Conservation (phyloP, 228 moss, liverwort and hornwort genomes). For the Sphagnum magellanicum region DNA sequence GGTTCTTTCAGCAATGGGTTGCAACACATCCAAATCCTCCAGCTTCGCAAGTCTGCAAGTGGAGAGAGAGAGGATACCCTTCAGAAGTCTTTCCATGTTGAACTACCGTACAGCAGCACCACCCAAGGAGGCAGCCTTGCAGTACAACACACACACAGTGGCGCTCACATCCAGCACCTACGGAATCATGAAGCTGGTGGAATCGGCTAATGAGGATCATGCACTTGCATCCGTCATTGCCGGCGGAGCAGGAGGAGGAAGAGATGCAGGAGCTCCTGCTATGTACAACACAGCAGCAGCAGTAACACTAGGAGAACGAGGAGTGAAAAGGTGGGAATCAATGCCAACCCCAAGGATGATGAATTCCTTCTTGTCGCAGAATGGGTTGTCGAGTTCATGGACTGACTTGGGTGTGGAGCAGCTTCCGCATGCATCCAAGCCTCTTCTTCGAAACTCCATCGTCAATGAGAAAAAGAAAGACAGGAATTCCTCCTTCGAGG, state of each 20-base stretch:
- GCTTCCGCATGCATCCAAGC: too few species aligned
- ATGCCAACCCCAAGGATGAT: slow-evolving; percentile 16
- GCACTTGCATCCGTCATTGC: slow-evolving; percentile 34
- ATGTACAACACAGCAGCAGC: too few species aligned
- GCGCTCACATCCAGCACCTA: slow-evolving; percentile 59
- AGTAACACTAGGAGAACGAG: not conserved
- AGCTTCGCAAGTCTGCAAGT: too few species aligned
- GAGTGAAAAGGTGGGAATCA: slow-evolving; percentile 2
- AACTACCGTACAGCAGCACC: not conserved
- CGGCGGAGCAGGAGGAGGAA: slow-evolving; percentile 8
- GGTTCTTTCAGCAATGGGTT: too few species aligned
- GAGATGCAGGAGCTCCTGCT: too few species aligned
- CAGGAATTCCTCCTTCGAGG: not conserved
- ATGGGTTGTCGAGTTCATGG: slow-evolving; percentile 31
- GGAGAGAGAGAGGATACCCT: too few species aligned
- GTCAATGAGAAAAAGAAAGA: slow-evolving; percentile 11
- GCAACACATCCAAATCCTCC: too few species aligned
- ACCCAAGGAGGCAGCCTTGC: slow-evolving; percentile 22
- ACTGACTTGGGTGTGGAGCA: slow-evolving; percentile 50
- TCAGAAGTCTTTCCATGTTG: too few species aligned
- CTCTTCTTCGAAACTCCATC: slow-evolving; percentile 28
- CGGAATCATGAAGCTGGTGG: slow-evolving; percentile 55
- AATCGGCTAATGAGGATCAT: slow-evolving; percentile 40
- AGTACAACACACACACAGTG: slow-evolving; percentile 52
- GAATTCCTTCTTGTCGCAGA: slow-evolving; percentile 25